Conservation (phyloP, 2,329 filamentous ascomycete genomes). For the Xylariales sp. region DNA sequence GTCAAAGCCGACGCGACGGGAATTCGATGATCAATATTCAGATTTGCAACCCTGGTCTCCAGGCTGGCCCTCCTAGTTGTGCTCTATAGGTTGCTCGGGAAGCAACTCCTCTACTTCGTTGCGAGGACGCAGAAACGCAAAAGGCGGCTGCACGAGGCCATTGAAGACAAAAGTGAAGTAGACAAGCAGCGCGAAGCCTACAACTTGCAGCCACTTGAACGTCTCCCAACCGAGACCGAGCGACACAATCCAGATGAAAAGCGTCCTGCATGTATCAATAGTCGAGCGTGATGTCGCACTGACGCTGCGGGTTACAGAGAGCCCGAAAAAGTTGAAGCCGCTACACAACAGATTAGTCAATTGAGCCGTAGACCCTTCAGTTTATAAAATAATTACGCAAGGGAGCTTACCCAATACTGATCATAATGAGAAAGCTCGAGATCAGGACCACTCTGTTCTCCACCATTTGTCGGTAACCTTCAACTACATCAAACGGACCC, state of each 20-base stretch:
- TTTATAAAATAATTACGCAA: slow-evolving; percentile 19
- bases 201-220: slow-evolving; percentile 96
- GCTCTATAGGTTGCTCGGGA: slow-evolving; percentile 87
- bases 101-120: slow-evolving; percentile 72
- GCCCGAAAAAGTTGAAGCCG: slow-evolving; percentile 98
- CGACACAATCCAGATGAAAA: slow-evolving; percentile 98
- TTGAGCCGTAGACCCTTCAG: background rate
- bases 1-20: background rate
- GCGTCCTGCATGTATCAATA: slow-evolving; percentile 95
- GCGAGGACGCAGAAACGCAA: slow-evolving; percentile 72
- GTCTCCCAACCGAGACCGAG: slow-evolving; percentile 94
- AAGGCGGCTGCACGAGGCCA: slow-evolving; percentile 85
- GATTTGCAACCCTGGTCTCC: background rate
- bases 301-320: slow-evolving; percentile 89
- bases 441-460: slow-evolving; percentile 76
- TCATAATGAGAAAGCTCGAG: slow-evolving; percentile 91
- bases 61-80: slow-evolving; percentile 51
- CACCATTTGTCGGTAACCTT: slow-evolving; percentile 85
- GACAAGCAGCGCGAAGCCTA: slow-evolving; percentile 88
- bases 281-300: slow-evolving; percentile 94
- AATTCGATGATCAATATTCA: background rate
- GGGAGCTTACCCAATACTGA: slow-evolving; percentile 86
- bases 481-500: slow-evolving; percentile 90
- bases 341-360: slow-evolving; percentile 58
- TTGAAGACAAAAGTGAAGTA: slow-evolving; percentile 99